A percentile compares a stretch with the other conserved stretches of the same genome.
Conservation (phyloP, 768 basidiomycete genomes). For the Mycena metata region DNA sequence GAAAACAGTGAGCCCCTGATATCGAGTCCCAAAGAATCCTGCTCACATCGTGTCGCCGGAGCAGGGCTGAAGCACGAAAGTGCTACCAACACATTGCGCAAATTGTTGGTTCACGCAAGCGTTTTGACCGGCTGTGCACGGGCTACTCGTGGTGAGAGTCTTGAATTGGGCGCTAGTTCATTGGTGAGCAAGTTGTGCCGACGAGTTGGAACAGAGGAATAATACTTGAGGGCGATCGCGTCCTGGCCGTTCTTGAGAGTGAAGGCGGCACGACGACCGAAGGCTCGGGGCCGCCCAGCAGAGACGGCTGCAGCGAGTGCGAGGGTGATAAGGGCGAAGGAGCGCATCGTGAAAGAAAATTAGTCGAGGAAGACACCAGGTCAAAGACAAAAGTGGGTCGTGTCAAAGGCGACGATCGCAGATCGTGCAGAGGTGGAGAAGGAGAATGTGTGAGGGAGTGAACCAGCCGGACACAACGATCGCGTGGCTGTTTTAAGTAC, state of each 20-base stretch:
- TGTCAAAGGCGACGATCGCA: slow-evolving; percentile 43
- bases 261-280: slow-evolving; percentile 48
- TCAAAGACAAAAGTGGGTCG: slow-evolving; percentile 40
- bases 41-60: slow-evolving; percentile 53
- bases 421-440: slow-evolving; percentile 42
- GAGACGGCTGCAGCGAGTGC: slow-evolving; percentile 49
- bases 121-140: slow-evolving; percentile 55
- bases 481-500: not conserved
- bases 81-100: slow-evolving; percentile 69
- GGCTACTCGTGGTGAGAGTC: slow-evolving; percentile 48
- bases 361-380: slow-evolving; percentile 46
- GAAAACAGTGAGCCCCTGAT: not conserved
- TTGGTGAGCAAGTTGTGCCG: no score
- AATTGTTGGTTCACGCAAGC: slow-evolving; percentile 66
- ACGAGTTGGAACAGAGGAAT: no score
- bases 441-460: slow-evolving; percentile 31
- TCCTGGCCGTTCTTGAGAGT: slow-evolving; percentile 56
- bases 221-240: slow-evolving; percentile 57
- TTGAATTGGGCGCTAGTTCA: slow-evolving; percentile 52
- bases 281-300: slow-evolving; percentile 54
- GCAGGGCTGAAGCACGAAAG: slow-evolving; percentile 54
- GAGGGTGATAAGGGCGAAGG: slow-evolving; percentile 53
- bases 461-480: slow-evolving; percentile 19
- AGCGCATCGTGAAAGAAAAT: slow-evolving; percentile 51
- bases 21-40: slow-evolving; percentile 19